Conservation (phyloP, 331 rosid species). For the Quercus lobata region DNA sequence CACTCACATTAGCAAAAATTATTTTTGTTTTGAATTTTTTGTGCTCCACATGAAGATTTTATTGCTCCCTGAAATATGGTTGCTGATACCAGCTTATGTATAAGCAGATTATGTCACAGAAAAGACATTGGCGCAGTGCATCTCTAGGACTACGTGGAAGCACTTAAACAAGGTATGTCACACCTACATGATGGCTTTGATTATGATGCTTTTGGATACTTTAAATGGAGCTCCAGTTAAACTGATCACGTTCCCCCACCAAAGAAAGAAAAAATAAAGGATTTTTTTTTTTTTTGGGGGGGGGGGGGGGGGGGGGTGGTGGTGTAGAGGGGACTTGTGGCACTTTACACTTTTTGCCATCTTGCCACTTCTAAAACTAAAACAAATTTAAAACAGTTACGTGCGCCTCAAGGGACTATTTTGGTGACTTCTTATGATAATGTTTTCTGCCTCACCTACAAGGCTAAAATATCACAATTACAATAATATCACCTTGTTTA, state of each 20-base stretch:
- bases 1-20: too few relatives aligned
- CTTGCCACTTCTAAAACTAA: not conserved
- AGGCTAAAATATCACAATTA: too few relatives aligned
- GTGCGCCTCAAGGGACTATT: not conserved
- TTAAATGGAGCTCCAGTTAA: not conserved
- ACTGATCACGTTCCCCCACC: too few relatives aligned
- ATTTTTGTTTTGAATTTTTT: not conserved
- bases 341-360: not conserved
- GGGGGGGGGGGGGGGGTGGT: not conserved
- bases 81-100: constrained; percentile 2
- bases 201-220: not conserved
- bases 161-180: constrained; percentile 1
- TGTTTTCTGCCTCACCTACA: too few relatives aligned
- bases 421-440: not conserved
- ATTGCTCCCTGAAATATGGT: not conserved
- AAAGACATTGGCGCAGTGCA: constrained; percentile 38
- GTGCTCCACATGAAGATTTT: not conserved
- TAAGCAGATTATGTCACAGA: constrained; percentile 39
- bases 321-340: not conserved
- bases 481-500: too few relatives aligned
- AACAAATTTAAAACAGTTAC: not conserved
- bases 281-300: not conserved
- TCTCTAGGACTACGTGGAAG: constrained; percentile 38
- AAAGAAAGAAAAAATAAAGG: not conserved
- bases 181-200: not conserved